phyloP scores from a whole-genome alignment of 2,329 filamentous ascomycete species.

The Fusarium mangiferae region DNA sequence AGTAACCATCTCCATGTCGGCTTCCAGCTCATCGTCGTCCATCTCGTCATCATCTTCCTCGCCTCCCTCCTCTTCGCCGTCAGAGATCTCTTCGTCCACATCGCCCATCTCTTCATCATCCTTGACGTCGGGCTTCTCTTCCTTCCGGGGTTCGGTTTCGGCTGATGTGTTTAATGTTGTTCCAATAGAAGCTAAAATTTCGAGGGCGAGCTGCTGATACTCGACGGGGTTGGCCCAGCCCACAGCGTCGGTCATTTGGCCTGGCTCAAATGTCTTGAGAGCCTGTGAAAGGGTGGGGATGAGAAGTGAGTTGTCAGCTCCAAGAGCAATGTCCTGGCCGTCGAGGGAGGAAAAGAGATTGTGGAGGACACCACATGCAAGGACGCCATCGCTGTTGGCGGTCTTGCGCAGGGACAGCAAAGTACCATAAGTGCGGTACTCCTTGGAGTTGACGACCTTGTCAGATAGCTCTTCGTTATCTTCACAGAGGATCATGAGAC shows the following conservation, averaged over 20 bases:
- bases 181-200: slow-evolving; percentile 72
- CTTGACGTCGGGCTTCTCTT: slow-evolving; percentile 52
- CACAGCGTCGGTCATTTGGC: slow-evolving; percentile 46
- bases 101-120: slow-evolving; percentile 54
- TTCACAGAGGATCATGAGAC: slow-evolving; percentile 68
- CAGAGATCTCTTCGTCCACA: slow-evolving; percentile 51
- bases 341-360: slow-evolving; percentile 65
- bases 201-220: slow-evolving; percentile 65
- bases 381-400: slow-evolving; percentile 60
- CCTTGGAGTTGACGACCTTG: slow-evolving; percentile 61
- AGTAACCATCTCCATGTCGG: slow-evolving; percentile 73
- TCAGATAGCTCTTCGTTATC: slow-evolving; percentile 66
- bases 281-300: slow-evolving; percentile 52
- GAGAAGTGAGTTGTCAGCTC: slow-evolving; percentile 49
- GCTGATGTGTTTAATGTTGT: slow-evolving; percentile 65
- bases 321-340: slow-evolving; percentile 38
- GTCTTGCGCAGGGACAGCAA: slow-evolving; percentile 61
- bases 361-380: slow-evolving; percentile 70
- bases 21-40: slow-evolving; percentile 66
- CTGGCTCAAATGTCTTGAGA: slow-evolving; percentile 43
- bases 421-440: slow-evolving; percentile 59
- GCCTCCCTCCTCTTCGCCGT: slow-evolving; percentile 50
- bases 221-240: slow-evolving; percentile 56
- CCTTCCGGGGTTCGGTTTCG: slow-evolving; percentile 49
- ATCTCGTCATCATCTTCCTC: slow-evolving; percentile 63